phyloP scores from a whole-genome alignment of 2,329 filamentous ascomycete species.

The Aspergillus brasiliensis region DNA sequence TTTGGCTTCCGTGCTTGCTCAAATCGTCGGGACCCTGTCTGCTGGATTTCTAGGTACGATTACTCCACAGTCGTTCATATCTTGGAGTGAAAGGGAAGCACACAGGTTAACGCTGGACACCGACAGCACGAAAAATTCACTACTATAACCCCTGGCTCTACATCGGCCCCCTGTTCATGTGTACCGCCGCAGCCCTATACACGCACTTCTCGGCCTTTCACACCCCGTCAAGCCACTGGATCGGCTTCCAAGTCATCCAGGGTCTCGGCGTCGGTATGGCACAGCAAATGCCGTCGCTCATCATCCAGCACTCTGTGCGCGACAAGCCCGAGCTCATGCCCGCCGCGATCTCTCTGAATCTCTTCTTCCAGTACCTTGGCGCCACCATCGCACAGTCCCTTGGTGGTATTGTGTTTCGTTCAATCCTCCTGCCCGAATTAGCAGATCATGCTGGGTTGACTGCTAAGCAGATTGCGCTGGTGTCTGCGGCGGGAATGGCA shows the following conservation, averaged over 20 bases:
- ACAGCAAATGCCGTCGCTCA: constrained; percentile 11
- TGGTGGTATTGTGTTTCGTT: neutral
- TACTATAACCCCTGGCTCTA: constrained; percentile 11
- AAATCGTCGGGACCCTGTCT: neutral
- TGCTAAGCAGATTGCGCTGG: neutral
- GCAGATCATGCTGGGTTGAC: neutral
- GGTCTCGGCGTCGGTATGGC: constrained; percentile 10
- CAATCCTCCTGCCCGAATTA: neutral
- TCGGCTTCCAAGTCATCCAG: constrained; percentile 12
- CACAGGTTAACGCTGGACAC: neutral
- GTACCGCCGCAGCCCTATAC: constrained; percentile 4
- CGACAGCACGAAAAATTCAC: neutral
- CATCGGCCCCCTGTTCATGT: constrained; percentile 6
- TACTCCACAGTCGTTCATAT: neutral
- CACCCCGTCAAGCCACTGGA: constrained; percentile 9
- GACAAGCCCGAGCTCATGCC: constrained; percentile 8
- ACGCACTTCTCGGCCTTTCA: constrained; percentile 1
- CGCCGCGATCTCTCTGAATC: constrained; percentile 1
- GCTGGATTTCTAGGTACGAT: neutral
- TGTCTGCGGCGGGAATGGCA: neutral
- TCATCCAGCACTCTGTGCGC: constrained; percentile 3
- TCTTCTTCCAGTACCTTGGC: constrained; percentile 10
- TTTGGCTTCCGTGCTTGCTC: neutral
- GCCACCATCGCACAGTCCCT: constrained; percentile 3
- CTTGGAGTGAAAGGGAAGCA: too few relatives aligned